These are phyloP conservation scores for Talaromyces sp. DNA, from an alignment of 2,329 filamentous ascomycete species.

Conservation along the genomic window DNA sequence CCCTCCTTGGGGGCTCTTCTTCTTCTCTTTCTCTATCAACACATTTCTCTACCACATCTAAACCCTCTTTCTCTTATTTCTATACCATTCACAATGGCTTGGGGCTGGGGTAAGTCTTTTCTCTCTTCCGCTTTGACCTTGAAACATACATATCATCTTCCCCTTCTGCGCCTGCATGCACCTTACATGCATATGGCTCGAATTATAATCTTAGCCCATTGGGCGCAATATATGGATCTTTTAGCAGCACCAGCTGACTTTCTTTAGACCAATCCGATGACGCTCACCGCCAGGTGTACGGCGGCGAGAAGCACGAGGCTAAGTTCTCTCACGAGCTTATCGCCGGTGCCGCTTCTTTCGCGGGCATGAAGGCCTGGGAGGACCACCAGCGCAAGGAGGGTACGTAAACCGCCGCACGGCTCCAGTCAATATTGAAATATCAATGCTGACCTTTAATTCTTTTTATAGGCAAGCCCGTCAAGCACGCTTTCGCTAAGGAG, in stretches of 20 bases:
- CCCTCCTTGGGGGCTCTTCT: not conserved
- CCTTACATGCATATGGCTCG: not conserved
- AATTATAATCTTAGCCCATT: not conserved
- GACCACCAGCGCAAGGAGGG: constrained; percentile 72
- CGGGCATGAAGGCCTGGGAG: constrained; percentile 78
- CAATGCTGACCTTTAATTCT: not conserved
- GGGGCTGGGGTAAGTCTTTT: constrained; percentile 37
- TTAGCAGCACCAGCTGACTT: constrained; percentile 5
- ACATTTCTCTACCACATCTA: constrained; percentile 5
- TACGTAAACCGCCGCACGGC: constrained; percentile 36
- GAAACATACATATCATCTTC: not conserved
- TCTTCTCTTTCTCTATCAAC: constrained; percentile 3
- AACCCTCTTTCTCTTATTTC: not conserved
- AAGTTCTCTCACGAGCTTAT: constrained; percentile 73
- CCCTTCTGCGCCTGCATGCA: constrained; percentile 1
- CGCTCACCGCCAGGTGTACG: constrained; percentile 59
- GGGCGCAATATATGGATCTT: not conserved
- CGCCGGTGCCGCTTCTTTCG: constrained; percentile 75
- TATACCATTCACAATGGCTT: constrained; percentile 36
- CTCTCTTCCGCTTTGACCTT: too few relatives aligned
- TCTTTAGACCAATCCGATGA: constrained; percentile 54
- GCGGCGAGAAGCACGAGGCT: constrained; percentile 59
- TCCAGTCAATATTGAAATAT: not conserved
- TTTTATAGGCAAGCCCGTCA: constrained; percentile 63
- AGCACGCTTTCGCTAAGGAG: constrained; percentile 78